Percentiles rank a stretch among this genome's conserved stretches.
Conservation (phyloP, 495 filamentous ascomycete species). For the Chaetomidium leptoderma region DNA sequence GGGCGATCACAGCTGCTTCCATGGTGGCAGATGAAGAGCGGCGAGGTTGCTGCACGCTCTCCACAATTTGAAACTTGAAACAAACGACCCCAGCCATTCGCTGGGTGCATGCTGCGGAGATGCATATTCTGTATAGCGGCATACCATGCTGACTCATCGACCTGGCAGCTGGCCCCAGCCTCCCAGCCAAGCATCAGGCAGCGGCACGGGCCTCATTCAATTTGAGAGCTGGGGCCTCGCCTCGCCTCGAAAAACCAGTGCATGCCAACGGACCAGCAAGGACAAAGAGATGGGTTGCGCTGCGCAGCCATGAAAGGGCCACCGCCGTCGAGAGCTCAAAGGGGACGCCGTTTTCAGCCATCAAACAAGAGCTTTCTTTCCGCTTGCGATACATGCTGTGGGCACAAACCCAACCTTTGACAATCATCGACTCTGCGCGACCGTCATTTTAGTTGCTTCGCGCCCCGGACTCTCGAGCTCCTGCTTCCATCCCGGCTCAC, state of each 20-base stretch:
- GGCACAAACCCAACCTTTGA: constrained; percentile 12
- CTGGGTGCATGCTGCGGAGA: too few relatives aligned
- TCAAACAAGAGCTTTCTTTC: constrained; percentile 32
- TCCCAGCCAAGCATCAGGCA: neutral
- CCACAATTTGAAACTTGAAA: too few relatives aligned
- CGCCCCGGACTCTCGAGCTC: constrained; percentile 7
- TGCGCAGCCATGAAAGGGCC: constrained; percentile 22
- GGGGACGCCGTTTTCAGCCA: constrained; percentile 30
- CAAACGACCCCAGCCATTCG: too few relatives aligned
- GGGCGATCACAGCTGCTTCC: too few relatives aligned
- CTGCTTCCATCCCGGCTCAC: neutral
- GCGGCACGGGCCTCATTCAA: constrained; percentile 4
- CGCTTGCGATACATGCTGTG: constrained; percentile 21
- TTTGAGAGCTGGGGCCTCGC: too few relatives aligned
- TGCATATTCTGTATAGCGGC: neutral
- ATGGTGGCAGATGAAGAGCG: too few relatives aligned
- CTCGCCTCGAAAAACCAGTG: constrained; percentile 15
- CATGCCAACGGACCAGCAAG: constrained; percentile 9
- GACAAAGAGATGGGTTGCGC: constrained; percentile 6
- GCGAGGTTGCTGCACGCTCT: too few relatives aligned
- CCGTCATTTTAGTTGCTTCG: constrained; percentile 22
- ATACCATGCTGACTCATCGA: neutral
- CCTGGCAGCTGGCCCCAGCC: neutral
- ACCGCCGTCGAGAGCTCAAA: constrained; percentile 17
- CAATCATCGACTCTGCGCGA: constrained; percentile 9